phyloP scores from a whole-genome alignment of 371 early-diverging fungal genomes.

The Mortierella sp. region DNA sequence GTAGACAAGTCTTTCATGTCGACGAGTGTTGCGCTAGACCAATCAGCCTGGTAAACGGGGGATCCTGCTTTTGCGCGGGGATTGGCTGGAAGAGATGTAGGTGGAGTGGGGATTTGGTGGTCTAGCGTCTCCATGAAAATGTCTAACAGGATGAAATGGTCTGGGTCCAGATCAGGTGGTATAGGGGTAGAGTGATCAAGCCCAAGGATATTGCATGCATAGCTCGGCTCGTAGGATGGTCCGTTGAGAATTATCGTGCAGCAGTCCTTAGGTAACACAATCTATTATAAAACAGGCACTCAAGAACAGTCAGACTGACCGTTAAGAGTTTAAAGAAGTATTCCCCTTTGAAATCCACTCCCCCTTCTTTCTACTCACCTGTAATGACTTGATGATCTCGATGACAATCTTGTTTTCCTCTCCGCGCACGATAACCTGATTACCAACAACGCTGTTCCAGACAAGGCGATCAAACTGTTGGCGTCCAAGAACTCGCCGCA shows the following conservation, averaged over 20 bases:
- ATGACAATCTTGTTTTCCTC: slow-evolving; percentile 40
- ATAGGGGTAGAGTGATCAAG: slow-evolving; percentile 44
- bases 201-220: slow-evolving; percentile 46
- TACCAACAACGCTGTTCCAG: slow-evolving; percentile 57
- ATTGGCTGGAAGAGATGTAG: slow-evolving; percentile 22
- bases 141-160: slow-evolving; percentile 45
- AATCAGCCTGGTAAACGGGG: slow-evolving; percentile 38
- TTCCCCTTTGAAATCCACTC: too few relatives aligned
- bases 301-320: neutral
- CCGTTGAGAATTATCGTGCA: slow-evolving; percentile 32
- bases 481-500: slow-evolving; percentile 43
- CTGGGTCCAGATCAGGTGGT: slow-evolving; percentile 45
- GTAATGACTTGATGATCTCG: slow-evolving; percentile 43
- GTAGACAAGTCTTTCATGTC: slow-evolving; percentile 23
- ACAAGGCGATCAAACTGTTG: slow-evolving; percentile 55
- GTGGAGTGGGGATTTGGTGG: slow-evolving; percentile 27
- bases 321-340: neutral
- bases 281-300: slow-evolving; percentile 10
- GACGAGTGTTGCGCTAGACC: slow-evolving; percentile 33
- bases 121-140: slow-evolving; percentile 22
- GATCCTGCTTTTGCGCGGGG: slow-evolving; percentile 3
- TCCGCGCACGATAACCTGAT: slow-evolving; percentile 59
- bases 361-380: slow-evolving; percentile 32
- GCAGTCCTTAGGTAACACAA: slow-evolving; percentile 42
- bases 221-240: slow-evolving; percentile 38